phyloP scores from a whole-genome alignment of 805 yeast species.

The Metschnikowia reukaufii region DNA sequence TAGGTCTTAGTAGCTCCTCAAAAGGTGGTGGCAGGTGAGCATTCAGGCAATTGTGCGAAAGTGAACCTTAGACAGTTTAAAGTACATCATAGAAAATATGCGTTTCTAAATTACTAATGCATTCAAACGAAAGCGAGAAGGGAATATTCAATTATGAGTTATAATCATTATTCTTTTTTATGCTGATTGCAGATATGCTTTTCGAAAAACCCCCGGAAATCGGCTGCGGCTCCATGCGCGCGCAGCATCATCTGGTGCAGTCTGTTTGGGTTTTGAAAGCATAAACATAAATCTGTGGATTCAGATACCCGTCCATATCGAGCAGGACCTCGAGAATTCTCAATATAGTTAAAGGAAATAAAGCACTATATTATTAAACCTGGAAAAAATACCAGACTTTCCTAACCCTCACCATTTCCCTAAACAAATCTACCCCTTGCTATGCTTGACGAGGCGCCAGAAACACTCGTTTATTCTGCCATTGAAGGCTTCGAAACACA shows the following conservation, averaged over 20 bases:
- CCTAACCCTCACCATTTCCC: neutral
- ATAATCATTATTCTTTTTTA: too few species aligned
- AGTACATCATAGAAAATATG: too few species aligned
- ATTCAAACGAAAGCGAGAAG: too few species aligned
- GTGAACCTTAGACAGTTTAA: too few species aligned
- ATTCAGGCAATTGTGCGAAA: too few species aligned
- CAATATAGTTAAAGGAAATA: neutral
- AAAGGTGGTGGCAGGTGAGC: too few species aligned
- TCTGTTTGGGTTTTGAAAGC: too few species aligned
- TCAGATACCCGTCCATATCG: neutral
- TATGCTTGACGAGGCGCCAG: constrained; percentile 36
- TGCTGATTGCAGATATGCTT: too few species aligned
- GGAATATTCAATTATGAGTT: too few species aligned
- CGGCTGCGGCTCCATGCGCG: neutral
- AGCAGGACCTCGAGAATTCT: neutral
- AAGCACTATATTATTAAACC: neutral
- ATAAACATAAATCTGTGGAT: neutral
- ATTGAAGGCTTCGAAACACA: constrained; percentile 51
- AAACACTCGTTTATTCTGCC: constrained; percentile 39
- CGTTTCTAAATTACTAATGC: too few species aligned
- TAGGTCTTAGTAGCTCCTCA: too few species aligned
- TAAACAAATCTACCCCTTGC: neutral
- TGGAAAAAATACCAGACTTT: neutral
- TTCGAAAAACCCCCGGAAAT: neutral
- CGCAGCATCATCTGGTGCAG: neutral